phyloP scores from a whole-genome alignment of 2,329 filamentous ascomycete genomes.

The Lasiodiplodia sp. region DNA sequence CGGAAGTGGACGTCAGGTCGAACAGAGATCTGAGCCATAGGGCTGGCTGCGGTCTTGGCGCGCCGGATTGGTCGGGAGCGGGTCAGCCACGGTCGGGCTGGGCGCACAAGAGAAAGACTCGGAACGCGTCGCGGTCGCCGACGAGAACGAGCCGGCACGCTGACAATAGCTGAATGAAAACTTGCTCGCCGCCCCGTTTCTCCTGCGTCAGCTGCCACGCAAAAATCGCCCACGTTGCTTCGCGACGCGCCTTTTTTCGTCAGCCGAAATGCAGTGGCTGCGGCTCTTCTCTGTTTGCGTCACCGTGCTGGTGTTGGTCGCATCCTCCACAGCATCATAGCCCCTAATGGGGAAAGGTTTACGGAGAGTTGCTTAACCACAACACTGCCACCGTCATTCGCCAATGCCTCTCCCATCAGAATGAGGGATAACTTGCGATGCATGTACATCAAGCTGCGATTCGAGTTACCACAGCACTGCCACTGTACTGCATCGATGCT shows the following conservation, averaged over 20 bases:
- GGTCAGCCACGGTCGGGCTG: constrained; percentile 1
- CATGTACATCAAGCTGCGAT: background rate
- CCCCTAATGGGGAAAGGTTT: background rate
- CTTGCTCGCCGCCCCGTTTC: constrained; percentile 4
- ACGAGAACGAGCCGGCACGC: constrained; percentile 23
- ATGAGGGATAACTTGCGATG: background rate
- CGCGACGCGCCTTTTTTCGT: background rate
- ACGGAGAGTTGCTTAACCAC: background rate
- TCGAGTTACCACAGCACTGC: no score
- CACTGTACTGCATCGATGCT: no score
- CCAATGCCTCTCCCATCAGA: background rate
- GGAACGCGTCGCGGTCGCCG: background rate
- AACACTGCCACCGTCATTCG: background rate
- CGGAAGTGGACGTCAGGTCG: background rate
- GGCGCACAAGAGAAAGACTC: constrained; percentile 15
- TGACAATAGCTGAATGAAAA: constrained; percentile 19
- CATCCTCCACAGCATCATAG: background rate
- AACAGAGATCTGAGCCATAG: constrained; percentile 18
- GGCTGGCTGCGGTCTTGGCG: constrained; percentile 17
- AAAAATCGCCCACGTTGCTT: background rate
- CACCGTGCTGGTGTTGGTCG: background rate
- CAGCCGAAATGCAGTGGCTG: background rate
- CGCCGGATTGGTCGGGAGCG: background rate
- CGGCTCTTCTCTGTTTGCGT: background rate
- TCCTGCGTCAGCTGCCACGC: constrained; percentile 21